Base-by-base conservation (phyloP, 768 basidiomycete species). In the Austroboletus eburneus region DNA sequence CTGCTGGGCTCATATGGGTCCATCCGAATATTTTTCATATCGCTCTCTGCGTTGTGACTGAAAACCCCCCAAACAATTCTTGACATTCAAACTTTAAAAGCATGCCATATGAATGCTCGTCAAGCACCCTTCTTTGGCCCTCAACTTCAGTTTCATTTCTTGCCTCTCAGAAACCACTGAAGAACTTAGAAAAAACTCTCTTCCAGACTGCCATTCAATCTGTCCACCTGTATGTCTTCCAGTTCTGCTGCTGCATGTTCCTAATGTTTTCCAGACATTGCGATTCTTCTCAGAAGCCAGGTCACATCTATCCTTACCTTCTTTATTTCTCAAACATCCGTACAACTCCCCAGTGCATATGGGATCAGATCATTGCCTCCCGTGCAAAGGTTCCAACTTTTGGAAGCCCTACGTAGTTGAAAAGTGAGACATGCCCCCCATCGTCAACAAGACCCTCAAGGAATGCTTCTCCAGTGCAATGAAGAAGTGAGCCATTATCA, bases 381-480 rank as follows among this genome's bases (percentile, higher is more conserved):
- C 79, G 92, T 1, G 85, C 12, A 95, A 95, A 56, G 81, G 83
- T 0, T 69, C 75, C 0, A 81, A 87, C 9, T 95, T 94, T 69
- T 97, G 91, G 90, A 72, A 76, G 48, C 79, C 81, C 0, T 91
- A 90, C 50, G 79, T 87, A 0, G n/a, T n/a, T n/a, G 85, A 93
- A 59, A 90, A 91, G 64, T 88, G 85, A 85, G 75, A 81, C 21
- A 59, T 68, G 2, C 86, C 87, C 0, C 83, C 79, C 0, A 53
- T 55, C 1, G 63, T 76, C 5, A 55, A 66, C 9, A 63, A 64
- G 29, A 46, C 43, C 21, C 50, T 37, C 58, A 67, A 30, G 56
- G 66, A n/a, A 49, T 51, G 47, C 12, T 7, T 50, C 18, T 18
- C 46, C 32, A 44, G 22, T 20, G 34, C 24, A 38, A 56, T 60